These are phyloP conservation scores for Fusarium azukiicola DNA, from an alignment of 2,329 filamentous ascomycete species.

Conservation along the genomic window DNA sequence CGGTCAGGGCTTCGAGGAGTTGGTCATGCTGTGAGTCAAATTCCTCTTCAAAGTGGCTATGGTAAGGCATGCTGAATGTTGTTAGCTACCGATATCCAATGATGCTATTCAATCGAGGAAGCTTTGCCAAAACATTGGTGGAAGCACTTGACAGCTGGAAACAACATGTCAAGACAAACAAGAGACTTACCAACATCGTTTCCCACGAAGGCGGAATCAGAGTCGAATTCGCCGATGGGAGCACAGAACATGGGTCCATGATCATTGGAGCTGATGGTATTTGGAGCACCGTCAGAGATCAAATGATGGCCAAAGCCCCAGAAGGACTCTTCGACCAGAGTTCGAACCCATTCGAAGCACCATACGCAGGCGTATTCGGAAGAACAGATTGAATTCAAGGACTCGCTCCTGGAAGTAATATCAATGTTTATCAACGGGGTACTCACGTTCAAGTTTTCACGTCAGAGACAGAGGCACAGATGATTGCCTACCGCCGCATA, in stretches of 20 bases:
- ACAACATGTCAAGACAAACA: conserved; percentile 29
- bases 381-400: background rate
- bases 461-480: conserved; percentile 22
- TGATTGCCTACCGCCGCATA: conserved; percentile 32
- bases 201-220: background rate
- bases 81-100: conserved; percentile 38
- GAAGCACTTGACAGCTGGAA: conserved; percentile 20
- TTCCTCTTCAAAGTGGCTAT: fast-evolving
- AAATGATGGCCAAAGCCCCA: conserved; percentile 29
- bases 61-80: background rate
- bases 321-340: conserved; percentile 35
- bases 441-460: conserved; percentile 41
- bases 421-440: conserved; percentile 31
- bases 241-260: conserved; percentile 22
- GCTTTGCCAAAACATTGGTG: conserved; percentile 31
- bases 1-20: background rate
- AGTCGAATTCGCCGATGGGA: conserved; percentile 34
- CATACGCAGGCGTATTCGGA: conserved; percentile 26
- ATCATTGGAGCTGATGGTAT: conserved; percentile 24
- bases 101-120: conserved; percentile 32
- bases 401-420: conserved; percentile 10
- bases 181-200: conserved; percentile 29
- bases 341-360: conserved; percentile 31
- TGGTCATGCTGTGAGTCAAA: conserved; percentile 1
- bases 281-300: conserved; percentile 38